These are phyloP conservation scores for Thelephora terrestris DNA, from an alignment of 1,284 basidiomycete species.

Conservation along the genomic window DNA sequence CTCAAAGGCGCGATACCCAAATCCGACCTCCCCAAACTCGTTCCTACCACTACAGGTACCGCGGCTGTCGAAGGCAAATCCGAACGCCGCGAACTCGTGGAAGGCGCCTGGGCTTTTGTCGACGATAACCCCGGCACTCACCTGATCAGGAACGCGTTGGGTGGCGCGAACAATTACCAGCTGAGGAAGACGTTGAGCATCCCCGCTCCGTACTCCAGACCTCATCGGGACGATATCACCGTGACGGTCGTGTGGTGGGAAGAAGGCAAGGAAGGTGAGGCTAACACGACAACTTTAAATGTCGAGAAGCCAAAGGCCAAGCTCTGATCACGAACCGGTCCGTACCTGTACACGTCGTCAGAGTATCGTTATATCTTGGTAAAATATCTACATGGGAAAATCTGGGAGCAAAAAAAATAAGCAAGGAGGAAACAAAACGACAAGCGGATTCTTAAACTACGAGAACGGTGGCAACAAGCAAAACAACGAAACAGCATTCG, in stretches of 20 bases:
- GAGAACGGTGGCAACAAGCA: not conserved
- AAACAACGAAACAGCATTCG: not conserved
- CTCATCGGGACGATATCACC: slow-evolving; percentile 82
- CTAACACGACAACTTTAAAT: slow-evolving; percentile 12
- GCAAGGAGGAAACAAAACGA: not conserved
- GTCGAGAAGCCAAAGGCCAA: slow-evolving; percentile 7
- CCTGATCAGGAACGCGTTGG: slow-evolving; percentile 90
- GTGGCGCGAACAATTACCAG: slow-evolving; percentile 65
- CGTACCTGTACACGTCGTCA: not conserved
- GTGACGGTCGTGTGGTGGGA: slow-evolving; percentile 87
- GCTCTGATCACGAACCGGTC: slow-evolving; percentile 2
- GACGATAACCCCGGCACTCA: slow-evolving; percentile 88
- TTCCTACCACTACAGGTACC: slow-evolving; percentile 44
- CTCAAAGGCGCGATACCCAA: slow-evolving; percentile 57
- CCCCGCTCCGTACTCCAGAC: slow-evolving; percentile 69
- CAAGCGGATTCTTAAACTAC: not conserved
- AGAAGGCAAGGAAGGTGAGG: slow-evolving; percentile 37
- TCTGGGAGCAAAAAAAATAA: not conserved
- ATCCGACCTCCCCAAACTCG: slow-evolving; percentile 38
- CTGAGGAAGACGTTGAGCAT: slow-evolving; percentile 77
- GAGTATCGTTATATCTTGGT: not conserved
- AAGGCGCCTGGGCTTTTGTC: slow-evolving; percentile 69
- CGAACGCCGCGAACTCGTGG: slow-evolving; percentile 24
- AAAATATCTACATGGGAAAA: not conserved
- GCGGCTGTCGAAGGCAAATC: slow-evolving; percentile 61